phyloP scores from a whole-genome alignment of 2,329 filamentous ascomycete species.

The Metarhizium anisopliae region DNA sequence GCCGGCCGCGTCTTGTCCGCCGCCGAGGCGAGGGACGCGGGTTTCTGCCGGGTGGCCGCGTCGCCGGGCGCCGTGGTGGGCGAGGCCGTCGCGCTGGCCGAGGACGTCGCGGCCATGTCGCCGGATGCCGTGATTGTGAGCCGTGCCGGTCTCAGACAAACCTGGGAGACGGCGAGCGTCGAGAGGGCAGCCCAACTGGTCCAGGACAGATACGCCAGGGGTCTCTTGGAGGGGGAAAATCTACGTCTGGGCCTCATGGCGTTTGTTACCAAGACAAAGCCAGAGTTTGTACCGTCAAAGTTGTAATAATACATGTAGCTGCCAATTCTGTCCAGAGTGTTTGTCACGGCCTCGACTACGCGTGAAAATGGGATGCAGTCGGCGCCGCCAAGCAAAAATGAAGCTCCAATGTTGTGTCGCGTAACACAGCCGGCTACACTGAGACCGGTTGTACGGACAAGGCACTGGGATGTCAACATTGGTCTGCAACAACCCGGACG shows the following conservation, averaged over 20 bases:
- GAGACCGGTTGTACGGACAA: too few species aligned
- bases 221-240: slow-evolving; percentile 35
- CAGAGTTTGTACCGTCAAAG: slow-evolving; percentile 39
- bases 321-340: too few species aligned
- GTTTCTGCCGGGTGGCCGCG: slow-evolving; percentile 24
- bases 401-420: too few species aligned
- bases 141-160: slow-evolving; percentile 27
- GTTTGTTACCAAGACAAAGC: slow-evolving; percentile 41
- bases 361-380: too few species aligned
- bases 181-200: slow-evolving; percentile 30
- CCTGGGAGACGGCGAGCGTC: slow-evolving; percentile 31
- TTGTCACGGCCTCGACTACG: too few species aligned
- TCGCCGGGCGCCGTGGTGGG: slow-evolving; percentile 26
- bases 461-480: too few species aligned
- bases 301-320: slow-evolving; percentile 18
- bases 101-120: slow-evolving; percentile 23
- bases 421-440: too few species aligned
- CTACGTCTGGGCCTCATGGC: slow-evolving; percentile 39
- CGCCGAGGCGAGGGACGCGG: slow-evolving; percentile 20
- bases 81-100: slow-evolving; percentile 26
- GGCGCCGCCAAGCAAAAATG: too few species aligned
- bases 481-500: too few species aligned
- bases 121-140: slow-evolving; percentile 30
- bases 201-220: slow-evolving; percentile 29
- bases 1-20: slow-evolving; percentile 36